Conservation (phyloP, 2,329 filamentous ascomycete genomes). For the Incumbomyces delicatus region DNA sequence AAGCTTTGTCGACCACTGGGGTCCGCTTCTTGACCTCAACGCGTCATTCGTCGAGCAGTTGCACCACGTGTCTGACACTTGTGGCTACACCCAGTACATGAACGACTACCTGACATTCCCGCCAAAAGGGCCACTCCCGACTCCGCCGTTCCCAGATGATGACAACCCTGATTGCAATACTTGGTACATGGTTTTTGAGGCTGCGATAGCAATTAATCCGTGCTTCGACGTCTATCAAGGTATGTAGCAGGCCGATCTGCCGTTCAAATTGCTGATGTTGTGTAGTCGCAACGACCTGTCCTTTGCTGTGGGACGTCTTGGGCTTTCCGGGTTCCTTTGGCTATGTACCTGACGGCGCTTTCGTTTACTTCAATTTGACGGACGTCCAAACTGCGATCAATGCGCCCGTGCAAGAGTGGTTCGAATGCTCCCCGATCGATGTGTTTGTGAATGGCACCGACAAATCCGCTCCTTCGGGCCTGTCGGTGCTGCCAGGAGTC, state of each 20-base stretch:
- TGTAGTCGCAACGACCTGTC: constrained; percentile 58
- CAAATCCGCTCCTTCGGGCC: constrained; percentile 42
- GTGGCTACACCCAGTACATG: constrained; percentile 38
- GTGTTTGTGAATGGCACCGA: constrained; percentile 38
- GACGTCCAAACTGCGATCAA: constrained; percentile 63
- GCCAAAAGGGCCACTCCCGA: constrained; percentile 51
- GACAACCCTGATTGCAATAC: constrained; percentile 46
- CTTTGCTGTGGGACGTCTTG: constrained; percentile 58
- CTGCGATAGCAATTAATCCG: constrained; percentile 53
- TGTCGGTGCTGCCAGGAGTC: constrained; percentile 55
- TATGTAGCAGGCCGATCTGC: constrained; percentile 48
- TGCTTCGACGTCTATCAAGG: constrained; percentile 68
- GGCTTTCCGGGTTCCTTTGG: constrained; percentile 55
- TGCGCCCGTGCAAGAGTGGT: constrained; percentile 49
- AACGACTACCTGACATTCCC: constrained; percentile 56
- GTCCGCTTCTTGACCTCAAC: constrained; percentile 38
- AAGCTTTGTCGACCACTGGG: constrained; percentile 33
- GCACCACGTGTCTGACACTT: constrained; percentile 32
- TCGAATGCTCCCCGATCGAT: constrained; percentile 40
- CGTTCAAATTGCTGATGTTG: constrained; percentile 48
- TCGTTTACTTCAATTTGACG: constrained; percentile 59
- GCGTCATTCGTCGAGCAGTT: constrained; percentile 32
- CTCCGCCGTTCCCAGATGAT: constrained; percentile 37
- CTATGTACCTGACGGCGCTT: constrained; percentile 54
- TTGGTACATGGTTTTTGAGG: constrained; percentile 46